Evolutionary conservation across 495 filamentous ascomycete species (phyloP), one percentile per base, ranked within the genome.

Genomic region (Penicillium antarcticum): DNA sequence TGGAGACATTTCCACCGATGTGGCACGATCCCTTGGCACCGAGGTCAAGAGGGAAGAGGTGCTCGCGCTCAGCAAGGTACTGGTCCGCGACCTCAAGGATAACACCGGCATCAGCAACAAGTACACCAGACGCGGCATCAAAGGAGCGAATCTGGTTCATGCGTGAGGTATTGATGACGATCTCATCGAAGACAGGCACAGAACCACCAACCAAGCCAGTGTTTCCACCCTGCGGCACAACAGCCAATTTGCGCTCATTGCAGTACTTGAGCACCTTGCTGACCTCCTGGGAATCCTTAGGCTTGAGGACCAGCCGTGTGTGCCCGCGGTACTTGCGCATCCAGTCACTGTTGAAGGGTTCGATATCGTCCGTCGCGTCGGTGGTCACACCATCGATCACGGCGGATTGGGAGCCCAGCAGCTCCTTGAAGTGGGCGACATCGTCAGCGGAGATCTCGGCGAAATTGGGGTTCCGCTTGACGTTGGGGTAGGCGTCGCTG

Each of bases 311-410:
- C 8, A 98, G 75, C 48, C 83, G 80, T 45, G 88, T 84, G 65
- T 96, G 92, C 33, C 94, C 94, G 33, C 90, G 85, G 75, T 97
- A 98, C 69, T 98, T 98, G 67, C 88, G 84, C 95, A 97, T 97
- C 94, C 94, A 98, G 74, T 98, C 94, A 57, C 81, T 83, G 73
- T 98, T 98, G 80, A 89, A 97, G 13, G 91, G 82, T 61, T 92
- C 90, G 48, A 97, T 76, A 61, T 98, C 94, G 53, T 87, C 85
- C 0, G 77, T 69, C 16, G 83, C 82, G 62, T 88, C 83, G 58
- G 78, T 69, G 5, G 86, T 87, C 34, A 94, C 78, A 39, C 89
- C 89, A 58, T 97, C 87, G 45, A 96, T 81, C 37, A 96, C 76
- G n/a, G 91, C 89, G 8, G 86, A 87, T 35, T 83, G 80, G 17